These are phyloP conservation scores for Betula pendula DNA, from an alignment of 306 rosid species.

Conservation along the genomic window DNA sequence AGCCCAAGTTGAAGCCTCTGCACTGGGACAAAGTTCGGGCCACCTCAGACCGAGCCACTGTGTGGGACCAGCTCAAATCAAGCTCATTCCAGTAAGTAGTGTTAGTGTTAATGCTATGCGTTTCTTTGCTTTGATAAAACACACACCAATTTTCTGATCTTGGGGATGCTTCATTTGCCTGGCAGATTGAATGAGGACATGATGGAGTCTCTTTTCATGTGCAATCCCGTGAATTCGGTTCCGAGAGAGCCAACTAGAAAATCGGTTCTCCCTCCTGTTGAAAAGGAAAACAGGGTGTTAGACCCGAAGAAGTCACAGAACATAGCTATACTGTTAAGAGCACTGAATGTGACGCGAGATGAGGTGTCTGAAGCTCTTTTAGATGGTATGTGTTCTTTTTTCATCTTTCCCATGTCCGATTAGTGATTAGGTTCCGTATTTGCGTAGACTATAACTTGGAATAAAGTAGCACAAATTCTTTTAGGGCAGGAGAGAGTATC, in stretches of 20 bases:
- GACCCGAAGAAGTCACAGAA: slow-evolving; percentile 98
- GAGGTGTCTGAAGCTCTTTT: slow-evolving; percentile 93
- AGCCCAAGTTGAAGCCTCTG: slow-evolving; percentile 83
- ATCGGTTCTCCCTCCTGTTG: slow-evolving; percentile 71
- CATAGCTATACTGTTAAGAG: slow-evolving; percentile 89
- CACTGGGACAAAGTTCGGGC: slow-evolving; percentile 99
- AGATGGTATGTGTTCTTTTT: slow-evolving; percentile 59
- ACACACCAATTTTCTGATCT: slow-evolving; percentile 12
- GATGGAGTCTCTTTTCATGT: slow-evolving; percentile 94
- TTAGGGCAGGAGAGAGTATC: slow-evolving; percentile 13
- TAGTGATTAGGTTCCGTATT: slow-evolving; percentile 19
- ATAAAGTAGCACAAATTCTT: slow-evolving; percentile 4
- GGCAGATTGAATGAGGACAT: slow-evolving; percentile 90
- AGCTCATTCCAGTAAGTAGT: slow-evolving; percentile 91
- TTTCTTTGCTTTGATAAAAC: background rate
- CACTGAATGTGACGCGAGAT: slow-evolving; percentile 87
- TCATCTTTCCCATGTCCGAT: slow-evolving; percentile 16
- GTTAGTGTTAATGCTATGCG: background rate
- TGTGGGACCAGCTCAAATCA: slow-evolving; percentile 97
- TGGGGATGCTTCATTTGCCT: slow-evolving; percentile 1
- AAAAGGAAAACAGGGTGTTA: slow-evolving; percentile 74
- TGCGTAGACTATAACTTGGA: background rate
- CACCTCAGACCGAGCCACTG: slow-evolving; percentile 89
- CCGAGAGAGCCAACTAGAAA: slow-evolving; percentile 64
- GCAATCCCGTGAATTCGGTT: slow-evolving; percentile 51